These are phyloP conservation scores for Sapria himalayana DNA, from an alignment of 345 rosid species.

Conservation along the genomic window DNA sequence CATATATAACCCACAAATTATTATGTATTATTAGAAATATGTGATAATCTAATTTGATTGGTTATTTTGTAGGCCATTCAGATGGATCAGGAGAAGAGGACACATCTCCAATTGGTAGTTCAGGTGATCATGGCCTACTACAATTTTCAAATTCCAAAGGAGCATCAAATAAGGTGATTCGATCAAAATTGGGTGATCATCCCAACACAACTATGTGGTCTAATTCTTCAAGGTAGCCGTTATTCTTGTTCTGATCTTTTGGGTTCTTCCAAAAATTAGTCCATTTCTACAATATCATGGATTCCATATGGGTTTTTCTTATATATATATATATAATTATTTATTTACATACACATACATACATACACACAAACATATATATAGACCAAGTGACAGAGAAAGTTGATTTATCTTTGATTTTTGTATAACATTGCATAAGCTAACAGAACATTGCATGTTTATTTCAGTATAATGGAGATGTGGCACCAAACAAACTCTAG, in stretches of 20 bases:
- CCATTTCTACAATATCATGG: too few species aligned
- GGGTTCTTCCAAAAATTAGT: too few species aligned
- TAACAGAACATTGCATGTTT: constrained; percentile 5
- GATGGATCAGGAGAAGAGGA: constrained; percentile 78
- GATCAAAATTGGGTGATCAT: constrained; percentile 28
- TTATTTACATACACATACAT: neutral
- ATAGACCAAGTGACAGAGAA: too few species aligned
- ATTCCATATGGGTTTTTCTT: too few species aligned
- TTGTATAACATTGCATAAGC: constrained; percentile 7
- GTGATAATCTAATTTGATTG: neutral
- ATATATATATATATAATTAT: neutral
- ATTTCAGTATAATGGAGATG: constrained; percentile 12
- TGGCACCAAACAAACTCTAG: constrained; percentile 12
- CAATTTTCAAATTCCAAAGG: constrained; percentile 26
- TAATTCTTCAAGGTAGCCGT: constrained; percentile 53
- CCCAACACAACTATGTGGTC: constrained; percentile 39
- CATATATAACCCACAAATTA: constrained; percentile 4
- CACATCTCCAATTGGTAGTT: constrained; percentile 21
- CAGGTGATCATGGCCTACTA: constrained; percentile 11
- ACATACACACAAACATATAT: too few species aligned
- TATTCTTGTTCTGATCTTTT: neutral
- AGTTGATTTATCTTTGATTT: neutral
- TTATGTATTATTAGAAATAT: constrained; percentile 2
- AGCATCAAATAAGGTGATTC: constrained; percentile 17
- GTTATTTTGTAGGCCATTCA: constrained; percentile 20